These are phyloP conservation scores for Kwoniella mangroviensis DNA, from an alignment of 768 basidiomycete species.

Conservation along the genomic window DNA sequence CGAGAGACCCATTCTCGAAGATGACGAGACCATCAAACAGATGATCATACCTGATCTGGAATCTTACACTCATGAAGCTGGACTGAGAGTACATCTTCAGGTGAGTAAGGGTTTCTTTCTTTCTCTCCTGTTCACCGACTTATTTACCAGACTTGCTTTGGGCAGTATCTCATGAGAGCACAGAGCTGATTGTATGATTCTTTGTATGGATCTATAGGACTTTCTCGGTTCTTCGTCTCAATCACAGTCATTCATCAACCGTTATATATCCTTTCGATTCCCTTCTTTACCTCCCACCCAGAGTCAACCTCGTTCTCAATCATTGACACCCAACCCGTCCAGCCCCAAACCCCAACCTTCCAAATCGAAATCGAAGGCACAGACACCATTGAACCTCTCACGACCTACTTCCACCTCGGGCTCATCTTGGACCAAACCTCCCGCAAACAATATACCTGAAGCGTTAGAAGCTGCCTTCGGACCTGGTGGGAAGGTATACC, in stretches of 20 bases:
- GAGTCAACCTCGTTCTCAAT: neutral
- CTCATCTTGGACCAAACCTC: neutral
- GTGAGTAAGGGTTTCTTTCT: conserved; percentile 26
- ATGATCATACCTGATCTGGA: conserved; percentile 53
- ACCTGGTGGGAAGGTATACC: conserved; percentile 47
- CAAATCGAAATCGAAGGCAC: conserved; percentile 7
- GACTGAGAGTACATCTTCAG: conserved; percentile 46
- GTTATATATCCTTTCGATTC: conserved; percentile 47
- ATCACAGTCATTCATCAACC: conserved; percentile 44
- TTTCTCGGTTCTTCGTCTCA: conserved; percentile 48
- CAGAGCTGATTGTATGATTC: neutral
- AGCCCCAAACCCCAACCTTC: conserved; percentile 5
- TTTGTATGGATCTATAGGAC: conserved; percentile 36
- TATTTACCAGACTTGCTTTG: too few species aligned
- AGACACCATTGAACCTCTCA: neutral
- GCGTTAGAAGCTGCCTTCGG: conserved; percentile 45
- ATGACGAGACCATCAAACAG: conserved; percentile 46
- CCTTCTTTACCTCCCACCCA: conserved; percentile 27
- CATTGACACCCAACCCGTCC: neutral
- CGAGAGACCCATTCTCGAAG: conserved; percentile 24
- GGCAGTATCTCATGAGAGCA: too few species aligned
- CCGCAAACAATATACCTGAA: conserved; percentile 19
- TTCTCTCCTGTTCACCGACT: too few species aligned
- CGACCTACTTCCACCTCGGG: conserved; percentile 3
- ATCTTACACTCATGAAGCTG: conserved; percentile 36